These are phyloP conservation scores for Phenoliferia sp. DNA, from an alignment of 1,284 basidiomycete species.

Conservation along the genomic window DNA sequence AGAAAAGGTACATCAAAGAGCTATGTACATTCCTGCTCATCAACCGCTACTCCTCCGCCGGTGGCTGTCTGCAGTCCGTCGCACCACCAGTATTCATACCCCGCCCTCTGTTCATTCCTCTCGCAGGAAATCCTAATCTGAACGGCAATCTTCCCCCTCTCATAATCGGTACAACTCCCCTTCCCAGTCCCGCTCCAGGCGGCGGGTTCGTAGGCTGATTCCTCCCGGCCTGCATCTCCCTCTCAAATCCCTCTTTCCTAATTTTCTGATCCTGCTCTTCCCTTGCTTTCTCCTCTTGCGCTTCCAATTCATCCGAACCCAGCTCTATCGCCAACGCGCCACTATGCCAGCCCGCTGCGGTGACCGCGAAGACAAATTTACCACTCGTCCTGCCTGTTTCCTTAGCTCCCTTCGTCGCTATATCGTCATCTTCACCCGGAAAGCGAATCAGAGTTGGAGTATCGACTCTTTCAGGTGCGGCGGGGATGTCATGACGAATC, in stretches of 20 bases:
- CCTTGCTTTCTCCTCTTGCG: not conserved
- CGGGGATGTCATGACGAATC: not conserved
- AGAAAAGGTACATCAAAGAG: too few relatives aligned
- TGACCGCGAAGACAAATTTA: conserved; percentile 67
- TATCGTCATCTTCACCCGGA: conserved; percentile 47
- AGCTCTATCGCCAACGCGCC: conserved; percentile 78
- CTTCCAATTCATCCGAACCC: conserved; percentile 39
- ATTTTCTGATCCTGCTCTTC: not conserved
- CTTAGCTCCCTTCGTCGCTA: not conserved
- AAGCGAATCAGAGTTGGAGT: conserved; percentile 68
- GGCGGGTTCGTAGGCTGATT: too few relatives aligned
- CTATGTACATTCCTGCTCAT: too few relatives aligned
- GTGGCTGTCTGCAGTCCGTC: not conserved
- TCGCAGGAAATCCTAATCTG: conserved; percentile 15
- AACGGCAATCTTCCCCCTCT: conserved; percentile 12
- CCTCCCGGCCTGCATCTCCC: not conserved
- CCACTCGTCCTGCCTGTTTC: not conserved
- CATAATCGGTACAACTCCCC: not conserved
- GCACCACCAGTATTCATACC: not conserved
- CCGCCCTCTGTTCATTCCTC: not conserved
- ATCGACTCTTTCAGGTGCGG: conserved; percentile 49
- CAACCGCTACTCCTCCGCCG: not conserved
- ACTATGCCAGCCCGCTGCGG: conserved; percentile 80
- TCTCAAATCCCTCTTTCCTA: not conserved
- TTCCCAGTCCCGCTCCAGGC: too few relatives aligned